Percentiles rank a stretch among this genome's conserved stretches.
phyloP scores from a whole-genome alignment of 306 rosid genomes.

The Rosa chinensis region DNA sequence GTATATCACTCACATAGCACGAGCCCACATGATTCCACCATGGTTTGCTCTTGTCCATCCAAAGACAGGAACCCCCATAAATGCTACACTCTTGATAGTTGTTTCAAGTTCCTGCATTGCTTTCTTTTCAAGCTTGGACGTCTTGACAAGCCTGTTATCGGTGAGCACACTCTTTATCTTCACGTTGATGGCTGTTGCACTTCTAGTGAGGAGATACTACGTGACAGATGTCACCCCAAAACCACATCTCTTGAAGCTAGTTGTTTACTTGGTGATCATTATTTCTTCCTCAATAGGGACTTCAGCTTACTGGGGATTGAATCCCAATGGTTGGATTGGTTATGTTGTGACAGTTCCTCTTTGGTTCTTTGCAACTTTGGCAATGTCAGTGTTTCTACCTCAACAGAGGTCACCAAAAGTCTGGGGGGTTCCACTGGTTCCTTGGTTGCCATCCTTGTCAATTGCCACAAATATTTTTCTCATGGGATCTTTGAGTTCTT shows the following conservation, averaged over 20 bases:
- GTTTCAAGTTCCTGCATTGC: conserved; percentile 53
- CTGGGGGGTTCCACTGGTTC: conserved; percentile 89
- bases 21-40: conserved; percentile 78
- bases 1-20: conserved; percentile 72
- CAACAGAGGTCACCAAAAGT: conserved; percentile 64
- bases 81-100: conserved; percentile 63
- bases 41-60: conserved; percentile 84
- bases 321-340: conserved; percentile 61
- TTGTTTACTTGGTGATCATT: conserved; percentile 46
- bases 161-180: conserved; percentile 73
- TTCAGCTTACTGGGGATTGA: conserved; percentile 65
- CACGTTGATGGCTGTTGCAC: conserved; percentile 71
- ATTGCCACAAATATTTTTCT: conserved; percentile 69
- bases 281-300: conserved; percentile 70
- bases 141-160: conserved; percentile 59
- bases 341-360: conserved; percentile 50
- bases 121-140: conserved; percentile 59
- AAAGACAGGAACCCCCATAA: conserved; percentile 73
- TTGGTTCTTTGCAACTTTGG: conserved; percentile 69
- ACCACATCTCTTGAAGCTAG: conserved; percentile 44
- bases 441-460: conserved; percentile 80
- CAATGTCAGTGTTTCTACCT: conserved; percentile 45
- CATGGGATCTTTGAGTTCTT: conserved; percentile 58
- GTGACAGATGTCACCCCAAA: conserved; percentile 54
- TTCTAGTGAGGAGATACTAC: conserved; percentile 77